Base-by-base conservation (phyloP, 2,329 filamentous ascomycete species). In the Diaporthe sp. region DNA sequence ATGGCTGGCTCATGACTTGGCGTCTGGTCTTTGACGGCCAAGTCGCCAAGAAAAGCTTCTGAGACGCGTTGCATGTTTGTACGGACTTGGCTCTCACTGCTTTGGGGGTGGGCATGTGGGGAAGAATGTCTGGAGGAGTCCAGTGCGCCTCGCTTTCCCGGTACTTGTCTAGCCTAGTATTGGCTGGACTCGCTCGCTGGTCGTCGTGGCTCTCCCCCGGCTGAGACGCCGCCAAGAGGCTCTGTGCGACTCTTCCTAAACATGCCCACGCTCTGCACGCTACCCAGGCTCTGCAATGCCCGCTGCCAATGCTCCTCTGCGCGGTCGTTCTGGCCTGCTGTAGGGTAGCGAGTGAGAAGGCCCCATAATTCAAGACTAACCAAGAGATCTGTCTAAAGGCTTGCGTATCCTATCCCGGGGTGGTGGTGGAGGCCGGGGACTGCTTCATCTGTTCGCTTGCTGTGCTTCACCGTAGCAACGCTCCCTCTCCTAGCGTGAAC, bases 151-250 rank as follows among this genome's bases (percentile, higher is more conserved):
- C 64, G 47, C 33, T 40, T 54, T 38, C 15, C 64, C 47, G n/a
- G 33, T 22, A 54, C 30, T 13, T 45, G 35, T 52, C 40, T 50
- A 42, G 30, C 12, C 28, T 71, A 55, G 57, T 54, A 57, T 67
- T 71, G 54, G 57, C 9, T 19, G 38, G 47, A 38, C 28, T 2
- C 35, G 8, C 38, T 30, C n/a, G 50, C 12, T 28, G 28, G 38
- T 50, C 19, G 38, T 47, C 71, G 35, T 70, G 35, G 19, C 45
- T 45, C 40, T 35, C 25, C 47, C 45, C 54, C 35, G 42, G 57
- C 52, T 74, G 73, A 64, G 73, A 75, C 73, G 68, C 50, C 67
- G 73, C 73, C 73, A 75, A 75, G 73, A 75, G 58, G 73, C 69
- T 54, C 73, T 45, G 69, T 72, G 73, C 73, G 50, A 54, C 69